Conservation (phyloP, 306 rosid genomes). For the Sesbania bispinosa region DNA sequence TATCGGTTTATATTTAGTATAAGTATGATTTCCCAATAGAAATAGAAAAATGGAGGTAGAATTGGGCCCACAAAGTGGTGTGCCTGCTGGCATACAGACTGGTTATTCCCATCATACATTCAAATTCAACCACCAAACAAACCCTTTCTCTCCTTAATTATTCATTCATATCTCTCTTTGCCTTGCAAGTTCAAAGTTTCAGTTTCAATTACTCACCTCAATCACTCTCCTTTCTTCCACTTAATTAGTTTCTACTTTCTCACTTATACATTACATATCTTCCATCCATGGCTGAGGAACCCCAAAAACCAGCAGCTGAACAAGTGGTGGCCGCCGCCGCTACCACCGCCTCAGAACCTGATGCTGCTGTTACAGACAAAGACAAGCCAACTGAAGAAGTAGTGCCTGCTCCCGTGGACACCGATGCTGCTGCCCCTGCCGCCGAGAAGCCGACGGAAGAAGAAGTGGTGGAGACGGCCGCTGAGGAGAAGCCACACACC, state of each 20-base stretch:
- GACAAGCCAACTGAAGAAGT: neutral
- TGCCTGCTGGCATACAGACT: constrained; percentile 60
- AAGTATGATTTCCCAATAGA: no score
- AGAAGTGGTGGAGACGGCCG: constrained; percentile 5
- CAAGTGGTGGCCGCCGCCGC: constrained; percentile 18
- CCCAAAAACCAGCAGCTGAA: constrained; percentile 51
- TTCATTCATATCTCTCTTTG: no score
- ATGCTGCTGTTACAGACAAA: neutral
- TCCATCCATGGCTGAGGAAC: constrained; percentile 62
- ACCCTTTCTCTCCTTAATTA: neutral
- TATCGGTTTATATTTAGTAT: no score
- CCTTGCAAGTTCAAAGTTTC: no score
- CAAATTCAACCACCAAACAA: neutral
- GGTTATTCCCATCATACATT: constrained; percentile 37
- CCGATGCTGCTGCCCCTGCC: no score
- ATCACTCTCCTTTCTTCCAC: neutral
- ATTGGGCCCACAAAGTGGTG: constrained; percentile 35
- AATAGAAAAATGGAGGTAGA: neutral
- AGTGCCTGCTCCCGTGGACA: neutral
- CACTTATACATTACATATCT: no score
- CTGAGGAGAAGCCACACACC: neutral
- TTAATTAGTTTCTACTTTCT: neutral
- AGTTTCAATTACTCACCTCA: no score
- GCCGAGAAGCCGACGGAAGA: constrained; percentile 13
- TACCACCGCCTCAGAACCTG: neutral